Evolutionary conservation across 371 early-diverging fungal genomes (phyloP), one percentile per base, ranked within the genome.

Genomic region (Mortierella sp.): DNA sequence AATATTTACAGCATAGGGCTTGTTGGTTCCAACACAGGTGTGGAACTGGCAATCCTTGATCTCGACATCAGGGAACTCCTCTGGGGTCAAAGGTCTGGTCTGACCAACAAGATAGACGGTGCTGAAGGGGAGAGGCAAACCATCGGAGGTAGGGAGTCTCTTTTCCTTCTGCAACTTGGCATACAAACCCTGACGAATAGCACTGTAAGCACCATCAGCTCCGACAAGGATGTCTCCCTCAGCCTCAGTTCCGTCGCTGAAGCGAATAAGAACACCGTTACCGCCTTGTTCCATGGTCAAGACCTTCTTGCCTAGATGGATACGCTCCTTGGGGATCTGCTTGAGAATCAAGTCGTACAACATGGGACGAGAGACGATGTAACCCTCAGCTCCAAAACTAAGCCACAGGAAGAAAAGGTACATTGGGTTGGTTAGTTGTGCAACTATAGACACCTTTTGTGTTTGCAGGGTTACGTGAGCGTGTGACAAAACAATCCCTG

Each of bases 201-300:
- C 78, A 40, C 77, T 76, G 50, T 80, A 77, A 2, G 80, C 77
- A 24, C 83, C 83, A 72, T 83, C 83, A 11, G 83, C 80, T 26
- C 84, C 84, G 1, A 83, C 75, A 13, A 83, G 80, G 50, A 83
- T 80, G 11, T 80, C 73, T 9, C 78, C 80, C 1, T 80, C 75
- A 24, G 75, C 74, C 19, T 69, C 69, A 10, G 78, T 51, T 37
- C 72, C 69, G 31, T 83, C 84, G 37, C 80, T 75, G 64, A 80
- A 80, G 6, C 77, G 73, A 73, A 80, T 57, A 5, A 72, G n/a
- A 13, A 77, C 80, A 2, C 84, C 84, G 0, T 83, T 77, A 2
- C 77, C 72, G 64, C 77, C 75, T 28, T 83, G 84, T 16, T 53
- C n/a, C n/a, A 75, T 57, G 2, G 80, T 72, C 64, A 80, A 64